These are phyloP conservation scores for Parafenestella ontariensis DNA, from an alignment of 2,329 filamentous ascomycete genomes.

Conservation along the genomic window DNA sequence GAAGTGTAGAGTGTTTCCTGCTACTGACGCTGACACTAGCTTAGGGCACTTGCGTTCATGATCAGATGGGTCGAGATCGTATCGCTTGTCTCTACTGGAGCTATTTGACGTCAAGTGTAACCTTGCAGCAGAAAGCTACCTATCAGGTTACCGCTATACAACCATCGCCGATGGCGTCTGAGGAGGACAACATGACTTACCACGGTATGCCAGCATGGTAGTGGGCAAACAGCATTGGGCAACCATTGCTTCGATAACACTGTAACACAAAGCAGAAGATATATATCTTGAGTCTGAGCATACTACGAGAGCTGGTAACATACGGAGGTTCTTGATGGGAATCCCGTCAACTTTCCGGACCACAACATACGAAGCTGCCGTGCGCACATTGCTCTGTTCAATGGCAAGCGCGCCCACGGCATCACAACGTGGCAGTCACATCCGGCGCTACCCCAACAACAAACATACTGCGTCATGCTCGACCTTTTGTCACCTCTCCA, in stretches of 20 bases:
- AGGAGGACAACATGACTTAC: neutral
- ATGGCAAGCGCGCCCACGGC: neutral
- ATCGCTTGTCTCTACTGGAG: neutral
- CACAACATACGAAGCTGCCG: neutral
- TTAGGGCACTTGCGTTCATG: no score
- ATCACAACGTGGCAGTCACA: neutral
- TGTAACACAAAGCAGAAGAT: neutral
- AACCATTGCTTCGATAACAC: neutral
- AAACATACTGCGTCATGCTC: constrained; percentile 3
- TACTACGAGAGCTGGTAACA: neutral
- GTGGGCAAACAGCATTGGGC: neutral
- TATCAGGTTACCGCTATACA: neutral
- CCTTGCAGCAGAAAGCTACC: neutral
- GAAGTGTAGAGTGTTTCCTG: no score
- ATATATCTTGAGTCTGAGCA: neutral
- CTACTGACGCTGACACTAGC: no score
- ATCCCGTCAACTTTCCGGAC: neutral
- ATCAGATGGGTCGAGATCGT: no score
- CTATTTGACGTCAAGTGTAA: constrained; percentile 13
- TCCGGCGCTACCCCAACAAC: constrained; percentile 1
- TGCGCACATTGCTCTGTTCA: neutral
- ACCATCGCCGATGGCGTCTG: neutral
- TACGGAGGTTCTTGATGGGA: neutral
- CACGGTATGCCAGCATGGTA: neutral
- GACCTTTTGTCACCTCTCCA: neutral